These are phyloP conservation scores for Rhizophora mangle DNA, from an alignment of 345 rosid species.

Conservation along the genomic window DNA sequence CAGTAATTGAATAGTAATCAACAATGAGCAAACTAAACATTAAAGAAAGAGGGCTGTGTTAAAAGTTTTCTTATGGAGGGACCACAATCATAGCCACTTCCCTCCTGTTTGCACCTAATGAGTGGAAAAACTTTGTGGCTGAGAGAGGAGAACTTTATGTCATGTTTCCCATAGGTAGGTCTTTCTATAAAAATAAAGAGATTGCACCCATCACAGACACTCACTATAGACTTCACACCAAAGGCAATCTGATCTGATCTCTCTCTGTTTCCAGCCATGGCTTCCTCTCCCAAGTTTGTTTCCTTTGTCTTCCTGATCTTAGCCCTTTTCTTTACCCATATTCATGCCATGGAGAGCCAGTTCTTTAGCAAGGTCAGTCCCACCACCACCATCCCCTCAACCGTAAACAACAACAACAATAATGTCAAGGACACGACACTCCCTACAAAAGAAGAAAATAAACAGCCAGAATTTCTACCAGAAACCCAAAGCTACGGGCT, in stretches of 20 bases:
- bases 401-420: background rate
- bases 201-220: conserved; percentile 8
- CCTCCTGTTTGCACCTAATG: conserved; percentile 25
- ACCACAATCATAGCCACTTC: conserved; percentile 29
- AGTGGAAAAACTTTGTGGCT: background rate
- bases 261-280: conserved; percentile 16
- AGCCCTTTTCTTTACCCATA: conserved; percentile 7
- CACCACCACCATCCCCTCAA: background rate
- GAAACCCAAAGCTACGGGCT: conserved; percentile 51
- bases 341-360: conserved; percentile 21
- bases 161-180: too few relatives aligned
- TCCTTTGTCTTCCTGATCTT: background rate
- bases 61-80: conserved; percentile 10
- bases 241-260: background rate
- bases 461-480: conserved; percentile 35
- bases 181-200: conserved; percentile 38
- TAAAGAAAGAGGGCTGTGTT: background rate
- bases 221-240: background rate
- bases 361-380: conserved; percentile 29
- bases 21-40: background rate
- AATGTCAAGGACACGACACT: background rate
- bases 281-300: conserved; percentile 23
- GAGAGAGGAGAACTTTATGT: background rate
- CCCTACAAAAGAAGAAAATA: conserved; percentile 15
- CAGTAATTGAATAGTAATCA: background rate